Evolutionary conservation across 2,329 filamentous ascomycete species (phyloP).

Genomic region (Trichoderma sp.): DNA sequence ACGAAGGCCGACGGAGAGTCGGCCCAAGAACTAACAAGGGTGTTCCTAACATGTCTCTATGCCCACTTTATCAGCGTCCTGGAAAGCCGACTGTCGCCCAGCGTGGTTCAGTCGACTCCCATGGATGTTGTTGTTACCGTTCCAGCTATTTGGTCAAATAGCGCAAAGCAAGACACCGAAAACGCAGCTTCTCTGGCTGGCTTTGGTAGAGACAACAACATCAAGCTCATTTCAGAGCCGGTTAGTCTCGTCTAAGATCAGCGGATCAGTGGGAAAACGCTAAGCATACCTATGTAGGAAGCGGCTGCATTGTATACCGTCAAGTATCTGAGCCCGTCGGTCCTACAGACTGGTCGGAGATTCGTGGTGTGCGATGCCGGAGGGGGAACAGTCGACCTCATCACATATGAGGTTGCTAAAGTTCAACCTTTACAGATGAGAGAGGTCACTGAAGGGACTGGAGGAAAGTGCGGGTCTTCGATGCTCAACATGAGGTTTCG

Average conservation of each 20-base stretch:
- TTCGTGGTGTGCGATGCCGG: constrained; percentile 59
- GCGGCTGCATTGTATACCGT: constrained; percentile 55
- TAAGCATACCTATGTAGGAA: constrained; percentile 43
- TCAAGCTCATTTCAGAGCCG: constrained; percentile 54
- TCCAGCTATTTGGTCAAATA: constrained; percentile 61
- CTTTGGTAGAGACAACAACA: constrained; percentile 46
- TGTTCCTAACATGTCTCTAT: constrained; percentile 53
- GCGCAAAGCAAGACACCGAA: constrained; percentile 54
- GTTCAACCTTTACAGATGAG: constrained; percentile 49
- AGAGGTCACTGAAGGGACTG: constrained; percentile 53
- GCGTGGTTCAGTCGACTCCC: constrained; percentile 47
- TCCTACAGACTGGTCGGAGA: constrained; percentile 48
- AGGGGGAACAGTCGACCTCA: constrained; percentile 57
- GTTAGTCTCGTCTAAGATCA: constrained; percentile 33
- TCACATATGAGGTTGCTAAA: constrained; percentile 53
- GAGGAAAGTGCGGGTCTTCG: constrained; percentile 53
- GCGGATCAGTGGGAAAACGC: background rate
- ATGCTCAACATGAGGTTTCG: constrained; percentile 53
- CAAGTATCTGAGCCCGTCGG: constrained; percentile 46
- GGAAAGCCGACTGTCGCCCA: constrained; percentile 46
- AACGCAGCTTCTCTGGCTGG: constrained; percentile 44
- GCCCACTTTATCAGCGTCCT: constrained; percentile 52
- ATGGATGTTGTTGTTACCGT: constrained; percentile 60
- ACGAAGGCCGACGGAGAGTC: constrained; percentile 41
- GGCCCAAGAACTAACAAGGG: constrained; percentile 42